Evolutionary conservation across 2,329 filamentous ascomycete genomes (phyloP), one percentile per base, ranked within the genome.

Genomic region (Aspergillus cejpii): DNA sequence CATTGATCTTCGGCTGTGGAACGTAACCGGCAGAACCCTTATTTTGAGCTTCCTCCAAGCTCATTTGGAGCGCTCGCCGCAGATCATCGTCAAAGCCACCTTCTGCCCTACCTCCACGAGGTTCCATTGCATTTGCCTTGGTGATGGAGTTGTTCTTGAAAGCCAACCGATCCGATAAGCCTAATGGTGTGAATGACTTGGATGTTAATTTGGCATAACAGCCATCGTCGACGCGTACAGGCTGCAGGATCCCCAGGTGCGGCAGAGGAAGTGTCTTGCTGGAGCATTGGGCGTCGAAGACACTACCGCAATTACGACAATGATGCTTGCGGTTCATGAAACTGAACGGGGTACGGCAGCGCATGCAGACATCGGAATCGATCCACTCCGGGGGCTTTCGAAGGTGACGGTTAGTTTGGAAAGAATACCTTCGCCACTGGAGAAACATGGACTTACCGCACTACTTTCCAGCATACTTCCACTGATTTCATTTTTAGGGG

Each of bases 291-390:
- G 91, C 88, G 63, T 95, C 94, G 65, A 98, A 98, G 59, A 94
- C 92, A 67, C 92, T 95, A 41, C 92, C 92, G 61, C 92, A 98
- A 66, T 98, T 98, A 54, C 92, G 83, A 62, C 92, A 98, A 66
- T 98, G 92, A 64, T 98, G 92, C 65, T 97, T 98, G 60, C 92
- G 84, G 66, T 98, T 98, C 44, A 91, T 98, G 62, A 98, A 96
- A 38, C 88, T 96, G 60, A 98, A 98, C 14, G 88, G 72, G 10
- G 91, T 96, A 56, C 92, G 83, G 66, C 92, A 98, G 63, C 92
- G 85, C 89, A 98, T 96, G 66, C 92, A 98, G 24, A 98, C 91
- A 60, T 98, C 92, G 8, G 91, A 96, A 69, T 98, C 92, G 40
- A 84, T 83, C 92, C 92, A 98, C 69, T 98, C 92, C 0, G 92